phyloP scores from a whole-genome alignment of 805 yeast species.

The Candida namnaoensis region DNA sequence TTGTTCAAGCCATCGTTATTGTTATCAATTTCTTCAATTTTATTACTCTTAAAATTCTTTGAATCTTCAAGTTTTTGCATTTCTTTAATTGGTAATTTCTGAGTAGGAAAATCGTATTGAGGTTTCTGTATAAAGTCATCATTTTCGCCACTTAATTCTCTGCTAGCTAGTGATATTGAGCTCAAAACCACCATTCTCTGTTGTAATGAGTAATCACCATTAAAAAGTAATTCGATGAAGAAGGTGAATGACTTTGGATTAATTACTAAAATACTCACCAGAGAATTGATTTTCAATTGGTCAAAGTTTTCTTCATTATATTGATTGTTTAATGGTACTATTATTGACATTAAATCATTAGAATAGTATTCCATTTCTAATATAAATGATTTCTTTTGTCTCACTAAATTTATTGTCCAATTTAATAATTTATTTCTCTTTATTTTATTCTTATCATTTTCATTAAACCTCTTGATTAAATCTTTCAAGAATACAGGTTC shows the following conservation, averaged over 20 bases:
- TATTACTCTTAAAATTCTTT: background rate
- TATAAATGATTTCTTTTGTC: conserved; percentile 54
- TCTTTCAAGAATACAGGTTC: conserved; percentile 68
- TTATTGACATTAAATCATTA: conserved; percentile 37
- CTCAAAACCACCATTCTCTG: conserved; percentile 66
- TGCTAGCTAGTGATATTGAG: conserved; percentile 58
- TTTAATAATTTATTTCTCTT: conserved; percentile 33
- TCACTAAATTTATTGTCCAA: conserved; percentile 43
- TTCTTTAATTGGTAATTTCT: conserved; percentile 6
- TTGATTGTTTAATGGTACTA: conserved; percentile 48
- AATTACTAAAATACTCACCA: conserved; percentile 56
- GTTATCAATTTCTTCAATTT: background rate
- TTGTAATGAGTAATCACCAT: conserved; percentile 76
- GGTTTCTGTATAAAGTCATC: conserved; percentile 41
- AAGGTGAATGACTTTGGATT: conserved; percentile 35
- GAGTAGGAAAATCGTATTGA: conserved; percentile 23
- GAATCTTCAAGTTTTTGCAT: conserved; percentile 8
- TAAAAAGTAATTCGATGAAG: conserved; percentile 35
- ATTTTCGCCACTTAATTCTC: conserved; percentile 59
- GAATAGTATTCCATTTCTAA: conserved; percentile 54
- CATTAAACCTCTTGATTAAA: conserved; percentile 50
- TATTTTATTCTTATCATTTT: conserved; percentile 30
- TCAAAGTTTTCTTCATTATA: conserved; percentile 55
- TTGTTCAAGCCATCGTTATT: conserved; percentile 2
- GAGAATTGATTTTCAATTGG: conserved; percentile 49